phyloP scores from a whole-genome alignment of 129 eudicot genomes.

The Flaveria trinervia region DNA sequence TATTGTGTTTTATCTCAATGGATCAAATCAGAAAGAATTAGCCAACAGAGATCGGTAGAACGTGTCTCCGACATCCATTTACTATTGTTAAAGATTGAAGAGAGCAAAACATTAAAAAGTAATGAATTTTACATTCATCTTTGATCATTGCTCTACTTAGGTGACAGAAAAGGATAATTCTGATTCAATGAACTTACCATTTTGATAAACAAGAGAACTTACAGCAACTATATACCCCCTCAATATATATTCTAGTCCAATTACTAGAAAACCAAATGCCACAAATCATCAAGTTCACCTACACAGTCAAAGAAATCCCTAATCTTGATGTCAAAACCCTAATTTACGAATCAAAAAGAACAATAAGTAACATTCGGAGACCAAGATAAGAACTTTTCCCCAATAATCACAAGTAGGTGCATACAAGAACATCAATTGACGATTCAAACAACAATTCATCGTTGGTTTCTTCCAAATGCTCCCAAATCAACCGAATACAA shows the following conservation, averaged over 20 bases:
- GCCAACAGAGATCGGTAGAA: background rate
- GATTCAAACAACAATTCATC: background rate
- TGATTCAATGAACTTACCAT: background rate
- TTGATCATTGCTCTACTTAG: background rate
- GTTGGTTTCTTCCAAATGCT: background rate
- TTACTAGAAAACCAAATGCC: background rate
- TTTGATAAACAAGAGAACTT: background rate
- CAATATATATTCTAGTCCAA: background rate
- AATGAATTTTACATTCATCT: background rate
- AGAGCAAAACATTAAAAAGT: background rate
- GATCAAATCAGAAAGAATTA: background rate
- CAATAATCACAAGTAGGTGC: background rate
- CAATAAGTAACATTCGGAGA: background rate
- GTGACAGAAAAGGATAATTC: background rate
- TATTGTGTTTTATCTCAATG: constrained; percentile 1
- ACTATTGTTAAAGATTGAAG: background rate
- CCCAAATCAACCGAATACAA: background rate
- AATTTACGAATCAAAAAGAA: background rate
- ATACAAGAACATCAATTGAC: background rate
- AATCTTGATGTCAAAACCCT: constrained; percentile 23
- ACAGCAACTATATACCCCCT: constrained; percentile 13
- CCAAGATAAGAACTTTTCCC: background rate
- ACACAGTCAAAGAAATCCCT: constrained; percentile 10
- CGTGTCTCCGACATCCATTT: background rate
- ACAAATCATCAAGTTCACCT: constrained; percentile 5